Evolutionary conservation across 495 filamentous ascomycete genomes (phyloP), one percentile per base, ranked within the genome.

Genomic region (Neurospora sp.): DNA sequence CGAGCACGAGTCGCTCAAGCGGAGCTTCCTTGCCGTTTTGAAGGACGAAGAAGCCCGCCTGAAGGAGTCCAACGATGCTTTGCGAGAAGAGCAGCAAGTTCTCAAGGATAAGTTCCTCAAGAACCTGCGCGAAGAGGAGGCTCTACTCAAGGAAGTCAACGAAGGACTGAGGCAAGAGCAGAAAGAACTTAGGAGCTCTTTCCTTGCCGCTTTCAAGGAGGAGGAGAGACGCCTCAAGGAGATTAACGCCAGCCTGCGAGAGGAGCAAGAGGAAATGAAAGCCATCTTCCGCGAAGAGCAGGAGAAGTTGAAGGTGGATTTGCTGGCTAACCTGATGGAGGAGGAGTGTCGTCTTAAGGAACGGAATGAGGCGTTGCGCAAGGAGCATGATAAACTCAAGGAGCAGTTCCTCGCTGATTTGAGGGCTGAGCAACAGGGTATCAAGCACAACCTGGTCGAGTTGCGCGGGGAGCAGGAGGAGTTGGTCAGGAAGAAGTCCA

Each of bases 281-380:
- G 73, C 70, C 8, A 69, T 71, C 1, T 73, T 81, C 48, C 76
- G 76, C 70, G 78, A 81, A 22, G 79, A 81, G 12, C 75, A 80
- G 16, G 78, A 81, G 44, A 75, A 72, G 0, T 38, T 80, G 40
- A 78, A 77, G 75, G 48, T 76, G 35, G 79, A 81, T n/a, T 48
- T 77, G 9, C 84, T 99, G 2, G 92, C 96, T 79, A 89, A 90
- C 68, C 84, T 91, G 45, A 85, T 85, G 59, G 89, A 90, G 0
- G 92, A 97, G 78, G 92, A 90, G 75, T 89, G 93, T 69, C 86
- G 89, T 65, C 87, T 97, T 3, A 93, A 97, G 77, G 85, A 88
- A 12, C 90, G 92, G 40, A 89, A 97, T 69, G 85, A 89, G 3
- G 85, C 84, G 9, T 83, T 83, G 9, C 84, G 85, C 37, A 88